Conservation (phyloP, 2,329 filamentous ascomycete species). For the Trichocomaceae sp. region DNA sequence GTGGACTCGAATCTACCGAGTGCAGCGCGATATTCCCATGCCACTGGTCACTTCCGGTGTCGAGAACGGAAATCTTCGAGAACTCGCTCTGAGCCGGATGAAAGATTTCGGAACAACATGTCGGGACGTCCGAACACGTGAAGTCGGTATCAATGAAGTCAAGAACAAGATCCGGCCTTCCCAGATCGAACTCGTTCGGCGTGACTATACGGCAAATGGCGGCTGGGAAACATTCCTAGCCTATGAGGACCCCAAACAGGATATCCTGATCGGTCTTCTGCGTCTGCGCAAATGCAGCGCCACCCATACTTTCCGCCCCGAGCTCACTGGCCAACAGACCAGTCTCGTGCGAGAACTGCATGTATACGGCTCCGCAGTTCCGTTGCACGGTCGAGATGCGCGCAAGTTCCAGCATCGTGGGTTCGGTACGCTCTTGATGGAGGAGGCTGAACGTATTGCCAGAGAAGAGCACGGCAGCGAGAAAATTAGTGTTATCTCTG, state of each 20-base stretch:
- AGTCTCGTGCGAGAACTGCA: slow-evolving; percentile 91
- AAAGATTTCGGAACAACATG: slow-evolving; percentile 98
- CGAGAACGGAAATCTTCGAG: slow-evolving; percentile 92
- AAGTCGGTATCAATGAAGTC: slow-evolving; percentile 97
- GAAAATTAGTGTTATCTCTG: slow-evolving; percentile 97
- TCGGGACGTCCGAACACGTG: slow-evolving; percentile 88
- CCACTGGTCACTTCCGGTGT: slow-evolving; percentile 97
- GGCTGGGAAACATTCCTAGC: slow-evolving; percentile 98
- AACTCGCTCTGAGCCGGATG: slow-evolving; percentile 93
- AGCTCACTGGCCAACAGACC: slow-evolving; percentile 77
- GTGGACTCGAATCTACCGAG: slow-evolving; percentile 97
- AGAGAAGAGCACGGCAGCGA: slow-evolving; percentile 86
- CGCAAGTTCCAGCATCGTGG: slow-evolving; percentile 98
- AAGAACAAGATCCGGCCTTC: slow-evolving; percentile 97
- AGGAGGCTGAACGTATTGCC: slow-evolving; percentile 93
- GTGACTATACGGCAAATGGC: slow-evolving; percentile 90
- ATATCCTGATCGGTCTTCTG: slow-evolving; percentile 88
- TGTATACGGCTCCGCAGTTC: slow-evolving; percentile 96
- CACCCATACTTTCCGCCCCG: slow-evolving; percentile 85
- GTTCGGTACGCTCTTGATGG: slow-evolving; percentile 93
- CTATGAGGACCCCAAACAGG: slow-evolving; percentile 97
- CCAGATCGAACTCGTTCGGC: slow-evolving; percentile 87
- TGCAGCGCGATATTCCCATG: slow-evolving; percentile 99
- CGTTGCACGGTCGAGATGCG: slow-evolving; percentile 88
- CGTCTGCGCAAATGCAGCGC: slow-evolving; percentile 83